Conservation (phyloP, 768 basidiomycete species). For the Heimioporus sp. region DNA sequence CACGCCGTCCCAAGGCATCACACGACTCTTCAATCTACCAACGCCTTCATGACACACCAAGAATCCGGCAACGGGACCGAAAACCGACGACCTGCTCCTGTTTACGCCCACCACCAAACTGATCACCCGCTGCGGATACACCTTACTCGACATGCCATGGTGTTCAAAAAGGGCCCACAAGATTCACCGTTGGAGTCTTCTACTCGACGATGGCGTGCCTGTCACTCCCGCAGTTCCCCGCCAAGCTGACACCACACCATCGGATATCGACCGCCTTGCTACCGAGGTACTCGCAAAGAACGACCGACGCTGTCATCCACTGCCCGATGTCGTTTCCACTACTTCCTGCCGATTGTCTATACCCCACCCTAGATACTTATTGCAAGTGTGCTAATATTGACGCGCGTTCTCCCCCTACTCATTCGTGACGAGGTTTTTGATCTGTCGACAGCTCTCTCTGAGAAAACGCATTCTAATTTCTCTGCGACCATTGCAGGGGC, state of each 20-base stretch:
- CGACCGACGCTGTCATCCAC: constrained; percentile 62
- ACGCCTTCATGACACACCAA: too few species aligned
- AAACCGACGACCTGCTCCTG: too few species aligned
- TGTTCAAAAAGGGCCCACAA: too few species aligned
- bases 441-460: constrained; percentile 74
- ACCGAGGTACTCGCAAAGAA: constrained; percentile 58
- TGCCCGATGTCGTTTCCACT: constrained; percentile 56
- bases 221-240: constrained; percentile 60
- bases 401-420: constrained; percentile 37
- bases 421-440: not conserved
- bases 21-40: too few species aligned
- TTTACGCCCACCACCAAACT: too few species aligned
- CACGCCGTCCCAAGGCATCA: too few species aligned
- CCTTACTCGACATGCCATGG: too few species aligned
- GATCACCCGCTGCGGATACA: too few species aligned
- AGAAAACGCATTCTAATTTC: constrained; percentile 85
- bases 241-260: constrained; percentile 69
- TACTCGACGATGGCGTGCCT: constrained; percentile 42
- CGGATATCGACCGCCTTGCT: constrained; percentile 55
- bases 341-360: too few species aligned
- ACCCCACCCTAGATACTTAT: constrained; percentile 58
- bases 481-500: constrained; percentile 97
- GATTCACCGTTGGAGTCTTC: not conserved
- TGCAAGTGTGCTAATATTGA: constrained; percentile 83
- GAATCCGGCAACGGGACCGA: too few species aligned